Evolutionary conservation across 305 asterid genomes (phyloP), one percentile per base, ranked within the genome.

Genomic region (Solanum aculeatissimum): DNA sequence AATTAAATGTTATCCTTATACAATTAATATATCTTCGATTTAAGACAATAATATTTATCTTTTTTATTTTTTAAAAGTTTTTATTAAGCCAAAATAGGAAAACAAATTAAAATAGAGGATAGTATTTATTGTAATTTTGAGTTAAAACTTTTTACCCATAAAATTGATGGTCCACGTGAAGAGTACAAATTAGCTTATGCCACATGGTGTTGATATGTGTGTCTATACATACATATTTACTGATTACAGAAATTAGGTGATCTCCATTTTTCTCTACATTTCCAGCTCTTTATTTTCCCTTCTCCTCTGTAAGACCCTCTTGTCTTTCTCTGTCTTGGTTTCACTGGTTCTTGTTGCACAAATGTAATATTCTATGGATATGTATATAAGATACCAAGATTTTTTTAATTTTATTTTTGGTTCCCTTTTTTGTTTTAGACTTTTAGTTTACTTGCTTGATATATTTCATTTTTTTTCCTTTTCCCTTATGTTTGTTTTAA

Each of bases 291-390:
- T 80, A 14, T 66, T 86, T 91, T 84, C 88, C 83, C 83, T 88
- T 86, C 87, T 84, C 71, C 89, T 86, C 90, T 81, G 97, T 93
- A 90, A 89, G 94, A 75, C 84, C 74, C 84, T 89, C 86, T 86
- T 86, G 82, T 83, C 86, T 83, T 82, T 70, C 81, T 84, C 65
- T 68, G 14, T 84, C 87, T 43, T 45, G 40, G 9, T 72, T 60
- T 13, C 79, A 70, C 54, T 57, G 11, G 21, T 66, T 63, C 51
- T 80, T 16, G 53, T 79, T 23, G 40, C 66, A 49, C 49, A 71
- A n/a, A 27, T 75, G 21, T 21, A n/a, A 32, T 16, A 29, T 69
- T 32, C 45, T 23, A 63, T 86, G 62, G 3, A 21, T 69, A n/a
- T 40, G 5, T 40, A 40, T 32, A 40, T 83, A 81, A 70, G 49